phyloP scores from a whole-genome alignment of 2,329 filamentous ascomycete genomes.

The Fusarium musae region DNA sequence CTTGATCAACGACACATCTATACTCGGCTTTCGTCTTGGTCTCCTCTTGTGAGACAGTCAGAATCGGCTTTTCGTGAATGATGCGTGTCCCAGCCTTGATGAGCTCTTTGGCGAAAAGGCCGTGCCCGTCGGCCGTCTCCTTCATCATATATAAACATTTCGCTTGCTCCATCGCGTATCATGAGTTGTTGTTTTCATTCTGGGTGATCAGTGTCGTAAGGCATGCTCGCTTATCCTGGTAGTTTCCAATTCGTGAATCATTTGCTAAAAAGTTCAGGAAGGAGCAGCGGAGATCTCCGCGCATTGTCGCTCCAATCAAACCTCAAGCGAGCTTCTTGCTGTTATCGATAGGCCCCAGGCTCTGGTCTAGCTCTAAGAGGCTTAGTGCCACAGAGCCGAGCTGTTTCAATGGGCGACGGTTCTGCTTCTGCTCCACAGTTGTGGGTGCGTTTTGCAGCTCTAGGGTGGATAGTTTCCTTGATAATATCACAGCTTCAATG shows the following conservation, averaged over 20 bases:
- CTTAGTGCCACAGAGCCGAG: fast-evolving
- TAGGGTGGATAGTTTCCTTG: background rate
- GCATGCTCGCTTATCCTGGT: background rate
- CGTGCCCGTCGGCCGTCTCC: background rate
- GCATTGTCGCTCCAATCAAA: background rate
- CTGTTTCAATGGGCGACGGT: background rate
- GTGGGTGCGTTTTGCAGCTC: background rate
- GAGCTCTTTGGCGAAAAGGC: background rate
- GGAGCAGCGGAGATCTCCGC: background rate
- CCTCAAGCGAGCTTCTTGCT: no score
- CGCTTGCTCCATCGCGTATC: background rate
- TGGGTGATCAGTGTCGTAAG: background rate
- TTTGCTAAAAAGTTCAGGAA: background rate
- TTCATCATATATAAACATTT: background rate
- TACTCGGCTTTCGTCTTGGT: background rate
- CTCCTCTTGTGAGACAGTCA: slow-evolving; percentile 7
- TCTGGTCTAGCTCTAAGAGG: fast-evolving
- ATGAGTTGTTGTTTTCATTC: background rate
- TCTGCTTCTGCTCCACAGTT: background rate
- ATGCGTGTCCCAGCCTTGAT: slow-evolving; percentile 17
- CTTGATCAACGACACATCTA: slow-evolving; percentile 12
- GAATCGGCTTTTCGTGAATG: slow-evolving; percentile 2
- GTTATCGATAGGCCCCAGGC: background rate
- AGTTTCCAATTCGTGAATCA: background rate
- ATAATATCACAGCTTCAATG: background rate